Evolutionary conservation across 2,329 filamentous ascomycete genomes (phyloP).

Genomic region (Trichoderma hamatum): DNA sequence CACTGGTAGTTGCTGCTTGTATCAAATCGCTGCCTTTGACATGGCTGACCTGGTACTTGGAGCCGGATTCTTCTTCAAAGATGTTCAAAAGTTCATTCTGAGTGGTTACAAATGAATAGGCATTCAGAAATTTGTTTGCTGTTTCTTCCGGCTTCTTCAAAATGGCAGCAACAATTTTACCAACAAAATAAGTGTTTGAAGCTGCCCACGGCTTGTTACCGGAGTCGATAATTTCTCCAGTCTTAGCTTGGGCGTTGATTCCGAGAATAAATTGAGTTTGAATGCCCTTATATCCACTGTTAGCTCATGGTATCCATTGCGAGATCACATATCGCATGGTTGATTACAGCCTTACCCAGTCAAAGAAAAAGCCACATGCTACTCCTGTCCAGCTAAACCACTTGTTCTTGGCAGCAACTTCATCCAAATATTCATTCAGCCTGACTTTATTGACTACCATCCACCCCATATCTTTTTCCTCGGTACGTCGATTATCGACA

Average conservation of each 20-base stretch:
- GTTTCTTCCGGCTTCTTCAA: background rate
- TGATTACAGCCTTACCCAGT: background rate
- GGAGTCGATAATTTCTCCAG: background rate
- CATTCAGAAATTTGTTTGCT: background rate
- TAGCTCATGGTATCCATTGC: background rate
- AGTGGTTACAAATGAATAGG: background rate
- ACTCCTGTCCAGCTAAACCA: background rate
- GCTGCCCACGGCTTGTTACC: background rate
- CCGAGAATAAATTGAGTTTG: background rate
- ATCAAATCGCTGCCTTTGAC: conserved; percentile 2
- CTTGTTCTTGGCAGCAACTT: background rate
- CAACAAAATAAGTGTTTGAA: background rate
- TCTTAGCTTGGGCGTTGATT: background rate
- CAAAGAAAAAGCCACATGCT: conserved; percentile 1
- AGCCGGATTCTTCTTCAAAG: background rate
- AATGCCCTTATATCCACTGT: background rate
- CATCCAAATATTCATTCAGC: background rate
- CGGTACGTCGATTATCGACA: background rate
- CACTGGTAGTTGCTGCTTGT: background rate
- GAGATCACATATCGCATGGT: background rate
- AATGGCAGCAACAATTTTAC: background rate
- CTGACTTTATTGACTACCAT: background rate
- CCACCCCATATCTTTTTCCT: background rate
- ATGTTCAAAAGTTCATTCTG: conserved; percentile 10
- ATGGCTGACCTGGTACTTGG: background rate